A percentile compares a stretch with the other conserved stretches of the same genome.
These are phyloP conservation scores for Cutaneotrichosporon sp. DNA, from an alignment of 1,284 basidiomycete genomes.

Conservation along the genomic window DNA sequence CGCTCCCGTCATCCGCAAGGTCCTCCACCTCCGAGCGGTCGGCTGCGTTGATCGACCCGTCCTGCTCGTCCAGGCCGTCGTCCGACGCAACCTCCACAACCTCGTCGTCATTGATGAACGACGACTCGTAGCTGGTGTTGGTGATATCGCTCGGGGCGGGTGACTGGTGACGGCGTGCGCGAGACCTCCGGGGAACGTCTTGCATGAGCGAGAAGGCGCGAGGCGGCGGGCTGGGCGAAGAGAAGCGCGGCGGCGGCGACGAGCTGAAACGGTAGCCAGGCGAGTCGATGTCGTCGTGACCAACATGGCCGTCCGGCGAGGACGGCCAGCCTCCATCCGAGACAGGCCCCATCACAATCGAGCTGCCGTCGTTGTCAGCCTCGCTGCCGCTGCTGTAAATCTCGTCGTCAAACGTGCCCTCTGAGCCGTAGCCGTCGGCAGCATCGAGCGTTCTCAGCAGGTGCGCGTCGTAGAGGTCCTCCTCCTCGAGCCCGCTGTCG, in stretches of 20 bases:
- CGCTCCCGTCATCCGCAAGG: slow-evolving; percentile 21
- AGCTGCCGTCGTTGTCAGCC: no score
- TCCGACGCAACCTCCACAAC: not conserved
- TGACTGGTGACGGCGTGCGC: not conserved
- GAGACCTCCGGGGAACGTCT: no score
- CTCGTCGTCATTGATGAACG: slow-evolving; percentile 23
- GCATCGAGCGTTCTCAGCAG: slow-evolving; percentile 2
- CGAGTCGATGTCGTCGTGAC: no score
- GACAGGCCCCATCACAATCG: no score
- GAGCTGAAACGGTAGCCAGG: no score
- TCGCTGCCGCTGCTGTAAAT: no score
- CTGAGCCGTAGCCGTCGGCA: slow-evolving; percentile 1
- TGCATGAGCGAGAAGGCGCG: no score
- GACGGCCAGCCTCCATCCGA: no score
- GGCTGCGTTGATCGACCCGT: not conserved
- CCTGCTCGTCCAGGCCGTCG: slow-evolving; percentile 6
- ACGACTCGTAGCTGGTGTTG: slow-evolving; percentile 24
- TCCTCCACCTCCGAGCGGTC: not conserved
- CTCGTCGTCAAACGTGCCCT: slow-evolving; percentile 12
- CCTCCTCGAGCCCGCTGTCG: not conserved
- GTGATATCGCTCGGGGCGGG: not conserved
- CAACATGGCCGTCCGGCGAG: no score
- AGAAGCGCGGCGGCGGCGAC: no score
- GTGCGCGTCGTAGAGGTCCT: not conserved
- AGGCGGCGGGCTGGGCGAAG: no score